Evolutionary conservation across 2,329 filamentous ascomycete genomes (phyloP), one percentile per base, ranked within the genome.

Genomic region (Leptographium flavum): DNA sequence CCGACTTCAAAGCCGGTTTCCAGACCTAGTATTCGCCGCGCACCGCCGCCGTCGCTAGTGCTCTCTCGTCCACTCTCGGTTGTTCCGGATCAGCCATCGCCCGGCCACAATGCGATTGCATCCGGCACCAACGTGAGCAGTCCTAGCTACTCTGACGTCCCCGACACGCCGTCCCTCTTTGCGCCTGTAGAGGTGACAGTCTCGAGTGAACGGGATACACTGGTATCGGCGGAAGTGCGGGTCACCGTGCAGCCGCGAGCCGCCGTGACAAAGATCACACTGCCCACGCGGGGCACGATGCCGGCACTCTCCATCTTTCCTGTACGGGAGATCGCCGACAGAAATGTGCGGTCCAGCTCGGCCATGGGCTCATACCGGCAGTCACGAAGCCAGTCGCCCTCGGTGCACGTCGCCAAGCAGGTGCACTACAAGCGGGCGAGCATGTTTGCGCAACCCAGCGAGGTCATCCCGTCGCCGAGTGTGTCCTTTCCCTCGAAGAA

Each of bases 41-140:
- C 61, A 15, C 66, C 69, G 2, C 69, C 72, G 2, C 67, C 69
- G 1, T 62, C 67, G 0, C 57, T 75, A 33, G 58, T 64, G 23
- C 64, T 69, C 47, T 66, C 71, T 2, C 64, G 71, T 6, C 70
- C 72, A 2, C 57, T 76, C 10, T 77, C 73, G 1, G 66, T 73
- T 39, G 71, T 76, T 3, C 58, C 68, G 43, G 73, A 77, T 47
- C 66, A 73, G 39, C 70, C 71, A 0, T 73, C 72, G 0, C 69
- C 70, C 1, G 30, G 53, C 48, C 49, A 54, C 27, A 52, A 57
- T 6, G 50, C 55, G 1, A 8, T 39, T 1, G 14, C 42, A 8
- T 33, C 40, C 21, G 41, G 40, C 25, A 36, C 30, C 15, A 42
- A 30, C 21, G 22, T 31, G 2, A 40, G 31, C 45, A 46, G 45